Evolutionary conservation across 108 stramenopile species (phyloP).

Genomic region (Epithemia pelagica): DNA sequence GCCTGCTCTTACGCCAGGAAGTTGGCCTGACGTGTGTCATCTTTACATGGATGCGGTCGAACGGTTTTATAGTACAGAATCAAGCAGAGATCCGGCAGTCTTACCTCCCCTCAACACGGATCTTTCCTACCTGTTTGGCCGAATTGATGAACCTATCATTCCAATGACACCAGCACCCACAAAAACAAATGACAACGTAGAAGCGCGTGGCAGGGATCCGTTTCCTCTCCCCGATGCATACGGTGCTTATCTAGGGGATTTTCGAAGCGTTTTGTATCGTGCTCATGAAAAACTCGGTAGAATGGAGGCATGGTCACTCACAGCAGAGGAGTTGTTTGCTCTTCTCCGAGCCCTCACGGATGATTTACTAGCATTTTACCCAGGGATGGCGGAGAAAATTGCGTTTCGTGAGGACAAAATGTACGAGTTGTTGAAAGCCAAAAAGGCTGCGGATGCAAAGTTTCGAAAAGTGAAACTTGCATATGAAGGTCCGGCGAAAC

Average conservation of each 20-base stretch:
- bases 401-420: conserved; percentile 47
- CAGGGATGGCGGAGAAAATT: conserved; percentile 45
- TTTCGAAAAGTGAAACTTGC: conserved; percentile 53
- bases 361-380: conserved; percentile 56
- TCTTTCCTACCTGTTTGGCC: conserved; percentile 44
- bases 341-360: conserved; percentile 61
- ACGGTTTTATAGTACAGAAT: conserved; percentile 53
- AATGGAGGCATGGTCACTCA: conserved; percentile 68
- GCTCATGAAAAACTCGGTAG: conserved; percentile 41
- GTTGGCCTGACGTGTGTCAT: conserved; percentile 66
- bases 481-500: conserved; percentile 54
- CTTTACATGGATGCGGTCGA: conserved; percentile 80
- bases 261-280: conserved; percentile 22
- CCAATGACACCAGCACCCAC: conserved; percentile 8
- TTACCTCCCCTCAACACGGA: conserved; percentile 46
- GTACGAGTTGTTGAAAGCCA: conserved; percentile 55
- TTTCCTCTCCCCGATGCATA: conserved; percentile 24
- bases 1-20: conserved; percentile 50
- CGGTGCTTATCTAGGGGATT: conserved; percentile 40
- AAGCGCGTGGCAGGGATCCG: neutral
- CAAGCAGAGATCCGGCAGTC: conserved; percentile 39
- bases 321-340: conserved; percentile 69
- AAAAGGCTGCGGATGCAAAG: conserved; percentile 53
- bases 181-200: conserved; percentile 12
- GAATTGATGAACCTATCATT: conserved; percentile 16